These are phyloP conservation scores for Gossypium lobatum DNA, from an alignment of 441 rosid genomes.

Conservation along the genomic window DNA sequence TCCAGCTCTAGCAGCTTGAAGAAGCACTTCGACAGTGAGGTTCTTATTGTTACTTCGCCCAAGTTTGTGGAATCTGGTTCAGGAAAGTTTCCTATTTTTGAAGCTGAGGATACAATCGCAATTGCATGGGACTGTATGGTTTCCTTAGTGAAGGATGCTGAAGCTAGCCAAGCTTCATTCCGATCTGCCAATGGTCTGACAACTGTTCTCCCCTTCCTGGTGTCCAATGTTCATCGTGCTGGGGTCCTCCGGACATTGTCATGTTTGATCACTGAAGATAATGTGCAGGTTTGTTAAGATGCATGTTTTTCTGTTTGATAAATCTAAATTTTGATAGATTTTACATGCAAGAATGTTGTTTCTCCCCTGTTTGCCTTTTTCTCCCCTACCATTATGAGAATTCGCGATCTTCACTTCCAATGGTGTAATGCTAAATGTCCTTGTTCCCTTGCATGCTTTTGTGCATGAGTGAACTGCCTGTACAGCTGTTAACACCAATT, in stretches of 20 bases:
- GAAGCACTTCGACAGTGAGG: constrained; percentile 75
- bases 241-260: constrained; percentile 93
- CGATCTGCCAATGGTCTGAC: constrained; percentile 93
- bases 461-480: not conserved
- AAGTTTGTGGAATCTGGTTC: constrained; percentile 78
- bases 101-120: constrained; percentile 72
- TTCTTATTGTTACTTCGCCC: constrained; percentile 85
- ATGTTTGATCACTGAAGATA: constrained; percentile 94
- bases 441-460: not conserved
- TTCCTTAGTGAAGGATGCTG: constrained; percentile 92
- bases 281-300: constrained; percentile 57
- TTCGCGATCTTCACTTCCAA: not conserved
- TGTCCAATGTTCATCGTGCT: constrained; percentile 73
- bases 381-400: not conserved
- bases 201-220: constrained; percentile 86
- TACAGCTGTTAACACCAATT: not conserved
- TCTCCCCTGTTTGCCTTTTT: constrained; percentile 3
- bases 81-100: constrained; percentile 79
- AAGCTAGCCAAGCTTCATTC: constrained; percentile 83
- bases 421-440: not conserved
- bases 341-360: constrained; percentile 3
- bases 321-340: constrained; percentile 13
- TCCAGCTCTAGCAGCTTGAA: constrained; percentile 81
- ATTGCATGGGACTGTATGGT: constrained; percentile 98
- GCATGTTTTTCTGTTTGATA: constrained; percentile 7